These are phyloP conservation scores for Chimonanthus salicifolius DNA, from an alignment of 164 flowering plant genomes.

Conservation along the genomic window DNA sequence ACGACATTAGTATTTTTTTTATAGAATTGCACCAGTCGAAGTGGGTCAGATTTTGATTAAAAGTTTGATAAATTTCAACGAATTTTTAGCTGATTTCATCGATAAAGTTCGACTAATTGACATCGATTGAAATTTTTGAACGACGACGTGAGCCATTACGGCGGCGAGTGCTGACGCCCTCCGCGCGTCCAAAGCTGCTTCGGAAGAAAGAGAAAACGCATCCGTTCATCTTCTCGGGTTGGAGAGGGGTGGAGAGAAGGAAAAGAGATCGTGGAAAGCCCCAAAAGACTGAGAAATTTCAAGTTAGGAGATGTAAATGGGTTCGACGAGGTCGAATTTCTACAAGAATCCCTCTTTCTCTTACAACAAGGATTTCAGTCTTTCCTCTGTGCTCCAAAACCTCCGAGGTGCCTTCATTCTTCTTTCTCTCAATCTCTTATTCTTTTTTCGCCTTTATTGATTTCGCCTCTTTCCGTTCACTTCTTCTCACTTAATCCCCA, in stretches of 20 bases:
- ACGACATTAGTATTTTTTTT: too few species aligned
- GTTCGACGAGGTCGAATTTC: constrained; percentile 48
- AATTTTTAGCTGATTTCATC: too few species aligned
- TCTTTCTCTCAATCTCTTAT: background rate
- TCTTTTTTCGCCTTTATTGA: background rate
- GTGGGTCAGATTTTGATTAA: too few species aligned
- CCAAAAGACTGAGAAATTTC: too few species aligned
- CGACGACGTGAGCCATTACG: background rate
- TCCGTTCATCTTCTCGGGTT: background rate
- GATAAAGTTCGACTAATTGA: too few species aligned
- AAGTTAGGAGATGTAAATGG: constrained; percentile 19
- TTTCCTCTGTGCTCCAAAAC: constrained; percentile 68
- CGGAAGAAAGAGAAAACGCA: background rate
- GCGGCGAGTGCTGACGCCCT: background rate
- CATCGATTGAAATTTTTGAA: too few species aligned
- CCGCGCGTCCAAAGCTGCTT: background rate
- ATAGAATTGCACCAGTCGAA: too few species aligned
- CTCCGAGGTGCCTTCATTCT: constrained; percentile 36
- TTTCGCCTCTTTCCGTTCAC: background rate
- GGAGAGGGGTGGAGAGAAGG: background rate
- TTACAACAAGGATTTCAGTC: constrained; percentile 56
- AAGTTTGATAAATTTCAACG: too few species aligned
- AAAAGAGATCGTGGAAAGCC: background rate
- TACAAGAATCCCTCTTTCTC: constrained; percentile 70
- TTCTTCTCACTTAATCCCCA: background rate